A percentile compares a stretch with the other conserved stretches of the same genome.
Evolutionary conservation across 225 moss, liverwort and hornwort genomes (phyloP).

Genomic region (Rhytidiadelphus loreus): DNA sequence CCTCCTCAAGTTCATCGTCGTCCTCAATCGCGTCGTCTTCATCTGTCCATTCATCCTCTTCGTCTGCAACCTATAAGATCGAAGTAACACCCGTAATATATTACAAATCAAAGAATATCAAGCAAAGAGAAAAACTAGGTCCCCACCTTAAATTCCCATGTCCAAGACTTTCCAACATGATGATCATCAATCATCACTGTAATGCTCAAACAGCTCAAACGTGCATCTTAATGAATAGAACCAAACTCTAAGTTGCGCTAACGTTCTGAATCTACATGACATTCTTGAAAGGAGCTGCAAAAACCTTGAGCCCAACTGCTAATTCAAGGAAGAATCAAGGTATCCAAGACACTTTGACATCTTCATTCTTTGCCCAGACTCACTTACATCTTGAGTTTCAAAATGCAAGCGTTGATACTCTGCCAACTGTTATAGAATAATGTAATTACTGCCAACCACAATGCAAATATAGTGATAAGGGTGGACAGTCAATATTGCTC

Average conservation of each 20-base stretch:
- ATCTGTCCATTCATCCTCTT: conserved; percentile 36
- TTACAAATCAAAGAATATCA: not conserved
- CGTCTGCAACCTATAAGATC: conserved; percentile 19
- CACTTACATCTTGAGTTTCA: not conserved
- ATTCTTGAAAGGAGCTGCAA: not conserved
- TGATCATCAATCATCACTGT: not conserved
- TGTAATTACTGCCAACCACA: not conserved
- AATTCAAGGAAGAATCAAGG: not conserved
- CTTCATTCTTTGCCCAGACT: not conserved
- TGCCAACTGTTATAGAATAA: no score
- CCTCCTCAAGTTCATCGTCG: not conserved
- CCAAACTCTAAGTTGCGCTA: not conserved
- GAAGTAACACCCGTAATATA: not conserved
- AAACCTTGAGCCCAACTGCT: not conserved
- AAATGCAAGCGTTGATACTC: not conserved
- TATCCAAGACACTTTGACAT: not conserved
- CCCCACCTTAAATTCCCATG: not conserved
- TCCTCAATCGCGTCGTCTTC: conserved; percentile 24
- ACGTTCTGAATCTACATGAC: not conserved
- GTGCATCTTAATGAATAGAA: not conserved
- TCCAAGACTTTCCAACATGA: not conserved
- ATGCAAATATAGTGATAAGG: not conserved
- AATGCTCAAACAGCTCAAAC: not conserved
- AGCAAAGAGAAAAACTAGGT: not conserved
- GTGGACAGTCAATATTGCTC: not conserved